Evolutionary conservation across 2,329 filamentous ascomycete genomes (phyloP), one percentile per base, ranked within the genome.

Genomic region (Tolypocladium pustulatum): DNA sequence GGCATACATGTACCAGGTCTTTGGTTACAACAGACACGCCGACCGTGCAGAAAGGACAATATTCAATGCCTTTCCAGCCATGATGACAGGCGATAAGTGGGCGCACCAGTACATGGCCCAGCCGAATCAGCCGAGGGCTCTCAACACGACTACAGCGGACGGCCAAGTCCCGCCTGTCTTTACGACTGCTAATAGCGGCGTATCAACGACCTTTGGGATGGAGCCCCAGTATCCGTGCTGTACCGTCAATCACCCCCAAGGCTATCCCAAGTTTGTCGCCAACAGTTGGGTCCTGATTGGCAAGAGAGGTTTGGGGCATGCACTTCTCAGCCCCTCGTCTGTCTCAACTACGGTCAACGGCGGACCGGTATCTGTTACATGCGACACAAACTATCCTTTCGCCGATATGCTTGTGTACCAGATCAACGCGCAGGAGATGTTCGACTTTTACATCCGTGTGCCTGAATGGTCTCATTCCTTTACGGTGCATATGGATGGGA

Each of bases 231-330:
- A 72, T 53, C 77, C 78, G 1, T 84, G 81, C 67, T 84, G 81
- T 63, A 82, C 81, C 1, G 81, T 84, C 60, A 84, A 84, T 59
- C 79, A 83, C 62, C 77, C 76, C 1, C 80, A 83, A 63, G 82
- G 78, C 10, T 81, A 78, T 61, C 80, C 82, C 0, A 84, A 84
- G 62, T 83, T 80, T 58, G 65, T 80, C 65, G 67, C 78, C 12
- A 72, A 75, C 58, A 76, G 75, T 59, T 84, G 75, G 68, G 74
- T 78, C 7, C 65, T 64, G 12, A 66, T 73, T 3, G 76, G 75
- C 4, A 64, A 70, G 3, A 69, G 71, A n/a, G 77, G 77, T 3
- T 63, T 84, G 17, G 77, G 73, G 0, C 81, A 84, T 65, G 73
- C 74, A 0, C 68, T 84, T 1, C 75, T 84, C 3, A 69, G 74